Base-by-base conservation (phyloP, 768 basidiomycete species). In the Crassisporium funariophilum region DNA sequence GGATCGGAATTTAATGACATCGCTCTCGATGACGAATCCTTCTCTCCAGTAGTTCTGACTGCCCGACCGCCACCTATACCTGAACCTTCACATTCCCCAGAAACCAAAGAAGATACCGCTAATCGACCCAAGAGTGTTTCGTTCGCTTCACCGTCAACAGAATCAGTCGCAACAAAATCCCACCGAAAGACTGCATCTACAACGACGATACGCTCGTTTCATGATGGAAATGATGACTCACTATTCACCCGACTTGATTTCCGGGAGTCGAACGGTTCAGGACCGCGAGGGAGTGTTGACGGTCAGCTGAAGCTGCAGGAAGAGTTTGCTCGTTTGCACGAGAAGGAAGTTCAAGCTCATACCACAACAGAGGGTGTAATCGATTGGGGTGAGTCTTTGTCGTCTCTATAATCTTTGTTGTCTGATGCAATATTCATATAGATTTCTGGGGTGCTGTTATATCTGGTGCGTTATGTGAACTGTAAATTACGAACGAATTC, bases 371-470 rank as follows among this genome's bases (percentile, higher is more conserved):
- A 74, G 42, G 71, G 61, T 25, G 62, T 65, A 40, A 86, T 91
- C 56, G 88, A 91, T 58, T 92, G 89, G 91, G 84, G 90, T 90
- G 58, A 47, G 77, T 71, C 16, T 41, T 9, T 35, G 1, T 41
- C 39, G 27, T 13, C 22, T 38, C n/a, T 15, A 21, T 9, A 42
- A n/a, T 36, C 20, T 33, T 35, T 42, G 23, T 24, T n/a, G 22
- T 37, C 47, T 41, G 31, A 42, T 24, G n/a, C n/a, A n/a, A n/a
- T n/a, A n/a, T 37, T 8, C 38, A 29, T 34, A 41, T 55, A 94
- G 91, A 88, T 56, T 97, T 98, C 70, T 97, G 97, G 97, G 95
- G 94, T 1, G 80, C 77, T 8, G 95, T 99, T 2, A 87, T 98
- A 62, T 90, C 88, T 54, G 90, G 90, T 88, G 58, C 33, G 44